These are phyloP conservation scores for Dunaliella primolecta DNA, from an alignment of 139 green algal species.

Conservation along the genomic window DNA sequence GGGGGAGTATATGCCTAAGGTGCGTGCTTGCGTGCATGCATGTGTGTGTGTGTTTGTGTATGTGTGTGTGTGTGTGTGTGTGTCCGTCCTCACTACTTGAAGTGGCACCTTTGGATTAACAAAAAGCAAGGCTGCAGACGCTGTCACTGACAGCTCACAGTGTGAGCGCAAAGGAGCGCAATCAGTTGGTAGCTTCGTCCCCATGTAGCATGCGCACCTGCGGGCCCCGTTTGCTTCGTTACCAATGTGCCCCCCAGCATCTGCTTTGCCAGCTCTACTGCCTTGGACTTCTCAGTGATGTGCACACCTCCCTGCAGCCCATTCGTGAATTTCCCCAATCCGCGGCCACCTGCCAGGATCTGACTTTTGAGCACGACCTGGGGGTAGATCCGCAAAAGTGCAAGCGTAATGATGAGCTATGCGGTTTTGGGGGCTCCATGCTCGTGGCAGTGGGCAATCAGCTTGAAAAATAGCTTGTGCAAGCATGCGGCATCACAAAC, in stretches of 20 bases:
- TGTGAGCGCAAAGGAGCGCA: too few species aligned
- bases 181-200: background rate
- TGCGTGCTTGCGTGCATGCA: too few species aligned
- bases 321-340: slow-evolving; percentile 92
- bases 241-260: slow-evolving; percentile 90
- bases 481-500: background rate
- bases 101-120: too few species aligned
- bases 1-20: too few species aligned
- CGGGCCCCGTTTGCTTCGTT: slow-evolving; percentile 88
- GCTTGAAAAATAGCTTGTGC: background rate
- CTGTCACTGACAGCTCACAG: too few species aligned
- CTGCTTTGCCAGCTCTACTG: slow-evolving; percentile 61
- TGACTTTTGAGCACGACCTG: slow-evolving; percentile 96
- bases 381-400: background rate
- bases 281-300: slow-evolving; percentile 73
- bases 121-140: too few species aligned
- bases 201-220: slow-evolving; percentile 2
- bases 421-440: background rate
- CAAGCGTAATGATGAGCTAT: background rate
- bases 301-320: slow-evolving; percentile 97
- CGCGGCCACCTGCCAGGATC: slow-evolving; percentile 92
- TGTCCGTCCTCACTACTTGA: too few species aligned
- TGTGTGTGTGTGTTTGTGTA: too few species aligned
- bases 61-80: too few species aligned
- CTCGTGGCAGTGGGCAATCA: background rate